These are phyloP conservation scores for Craterostigma plantagineum DNA, from an alignment of 257 asterid genomes.

Conservation along the genomic window DNA sequence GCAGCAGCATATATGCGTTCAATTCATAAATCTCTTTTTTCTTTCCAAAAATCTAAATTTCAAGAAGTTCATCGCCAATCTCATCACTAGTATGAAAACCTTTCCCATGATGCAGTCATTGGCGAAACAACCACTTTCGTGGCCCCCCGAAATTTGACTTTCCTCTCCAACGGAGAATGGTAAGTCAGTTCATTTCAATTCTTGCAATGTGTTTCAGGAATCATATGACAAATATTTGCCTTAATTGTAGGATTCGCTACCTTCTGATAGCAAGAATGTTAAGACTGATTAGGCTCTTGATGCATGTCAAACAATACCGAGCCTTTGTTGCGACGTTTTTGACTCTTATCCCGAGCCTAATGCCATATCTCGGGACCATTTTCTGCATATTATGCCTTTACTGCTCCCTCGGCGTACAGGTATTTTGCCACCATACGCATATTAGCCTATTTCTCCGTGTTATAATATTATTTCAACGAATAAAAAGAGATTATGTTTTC, in stretches of 20 bases:
- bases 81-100: constrained; percentile 6
- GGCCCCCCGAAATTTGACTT: constrained; percentile 47
- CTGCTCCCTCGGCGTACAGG: constrained; percentile 95
- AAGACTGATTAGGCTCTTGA: constrained; percentile 78
- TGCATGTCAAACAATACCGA: constrained; percentile 79
- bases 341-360: constrained; percentile 83
- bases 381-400: constrained; percentile 84
- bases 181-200: constrained; percentile 15
- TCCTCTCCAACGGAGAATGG: constrained; percentile 99
- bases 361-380: constrained; percentile 92
- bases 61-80: no score
- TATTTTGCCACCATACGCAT: constrained; percentile 11
- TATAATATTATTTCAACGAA: neutral
- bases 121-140: constrained; percentile 82
- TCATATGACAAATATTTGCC: neutral
- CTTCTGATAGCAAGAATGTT: constrained; percentile 96
- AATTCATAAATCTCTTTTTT: no score
- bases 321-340: constrained; percentile 93
- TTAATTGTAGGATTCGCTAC: constrained; percentile 72
- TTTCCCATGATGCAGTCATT: constrained; percentile 43
- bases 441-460: no score
- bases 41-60: neutral
- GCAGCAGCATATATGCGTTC: no score
- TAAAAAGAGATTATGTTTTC: constrained; percentile 6
- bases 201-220: neutral